These are phyloP conservation scores for Zalaria sp. DNA, from an alignment of 2,329 filamentous ascomycete genomes.

Conservation along the genomic window DNA sequence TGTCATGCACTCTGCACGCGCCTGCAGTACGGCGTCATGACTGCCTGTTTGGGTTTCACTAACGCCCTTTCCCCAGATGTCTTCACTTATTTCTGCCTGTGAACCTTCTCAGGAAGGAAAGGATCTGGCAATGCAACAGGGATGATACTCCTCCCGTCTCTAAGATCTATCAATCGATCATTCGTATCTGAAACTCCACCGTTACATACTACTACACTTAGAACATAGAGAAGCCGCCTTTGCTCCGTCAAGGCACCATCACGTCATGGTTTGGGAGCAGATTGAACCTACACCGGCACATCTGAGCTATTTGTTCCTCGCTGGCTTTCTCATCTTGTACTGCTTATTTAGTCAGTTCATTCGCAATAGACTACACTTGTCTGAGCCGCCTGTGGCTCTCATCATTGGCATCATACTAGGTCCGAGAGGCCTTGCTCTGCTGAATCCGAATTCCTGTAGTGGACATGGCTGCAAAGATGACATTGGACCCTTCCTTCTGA, in stretches of 20 bases:
- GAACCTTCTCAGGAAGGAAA: too few species aligned
- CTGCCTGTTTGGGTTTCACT: too few species aligned
- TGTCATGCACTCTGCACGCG: too few species aligned
- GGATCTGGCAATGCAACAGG: too few species aligned
- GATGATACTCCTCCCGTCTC: too few species aligned
- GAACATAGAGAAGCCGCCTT: too few species aligned
- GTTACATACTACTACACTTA: too few species aligned
- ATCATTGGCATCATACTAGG: constrained; percentile 31
- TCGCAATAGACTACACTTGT: constrained; percentile 33
- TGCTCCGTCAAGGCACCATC: neutral
- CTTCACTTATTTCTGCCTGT: too few species aligned
- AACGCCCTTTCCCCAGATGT: too few species aligned
- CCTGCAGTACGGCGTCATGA: too few species aligned
- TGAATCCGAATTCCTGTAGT: constrained; percentile 26
- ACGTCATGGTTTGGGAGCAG: constrained; percentile 26
- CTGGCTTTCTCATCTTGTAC: constrained; percentile 31
- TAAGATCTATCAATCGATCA: too few species aligned
- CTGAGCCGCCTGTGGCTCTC: constrained; percentile 33
- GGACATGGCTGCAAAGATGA: constrained; percentile 10
- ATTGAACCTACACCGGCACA: constrained; percentile 32
- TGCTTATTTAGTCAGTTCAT: constrained; percentile 32
- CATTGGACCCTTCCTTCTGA: constrained; percentile 2
- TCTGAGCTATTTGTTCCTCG: constrained; percentile 29
- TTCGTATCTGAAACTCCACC: too few species aligned
- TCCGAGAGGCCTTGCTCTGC: constrained; percentile 23